A percentile compares a stretch with the other conserved stretches of the same genome.
phyloP scores from a whole-genome alignment of 208 protist genomes.

The Trypanosoma theileri region DNA sequence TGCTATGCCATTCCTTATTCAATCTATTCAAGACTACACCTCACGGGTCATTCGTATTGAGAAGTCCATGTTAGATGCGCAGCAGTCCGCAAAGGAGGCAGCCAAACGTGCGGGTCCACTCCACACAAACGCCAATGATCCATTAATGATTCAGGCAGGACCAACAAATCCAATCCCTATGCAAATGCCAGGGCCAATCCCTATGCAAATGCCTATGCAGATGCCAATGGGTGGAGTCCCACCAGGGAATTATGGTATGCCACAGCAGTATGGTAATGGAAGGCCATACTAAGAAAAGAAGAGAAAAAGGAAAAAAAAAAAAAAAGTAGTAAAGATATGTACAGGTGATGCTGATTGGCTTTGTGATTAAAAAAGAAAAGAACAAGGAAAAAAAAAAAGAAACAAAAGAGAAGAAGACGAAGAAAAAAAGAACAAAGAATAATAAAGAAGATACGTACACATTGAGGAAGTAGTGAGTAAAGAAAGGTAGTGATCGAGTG shows the following conservation, averaged over 20 bases:
- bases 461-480: slow-evolving; percentile 15
- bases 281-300: slow-evolving; percentile 42
- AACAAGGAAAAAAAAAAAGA: slow-evolving; percentile 3
- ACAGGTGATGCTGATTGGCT: neutral
- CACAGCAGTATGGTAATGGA: slow-evolving; percentile 61
- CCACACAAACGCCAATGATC: slow-evolving; percentile 32
- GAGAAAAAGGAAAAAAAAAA: neutral
- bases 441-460: slow-evolving; percentile 1
- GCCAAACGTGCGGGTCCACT: slow-evolving; percentile 57
- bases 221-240: slow-evolving; percentile 20
- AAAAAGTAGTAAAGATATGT: neutral
- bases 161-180: slow-evolving; percentile 29
- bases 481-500: slow-evolving; percentile 2
- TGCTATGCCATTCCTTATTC: slow-evolving; percentile 99
- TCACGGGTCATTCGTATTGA: slow-evolving; percentile 86
- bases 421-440: too few species aligned
- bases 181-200: too few species aligned
- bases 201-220: slow-evolving; percentile 45
- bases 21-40: slow-evolving; percentile 94
- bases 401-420: too few species aligned
- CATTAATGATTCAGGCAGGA: slow-evolving; percentile 77
- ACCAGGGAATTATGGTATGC: slow-evolving; percentile 40
- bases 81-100: slow-evolving; percentile 86
- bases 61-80: slow-evolving; percentile 73
- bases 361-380: neutral